Base-by-base conservation (phyloP, 2,329 filamentous ascomycete species). In the Ceratocystiopsis sp. region DNA sequence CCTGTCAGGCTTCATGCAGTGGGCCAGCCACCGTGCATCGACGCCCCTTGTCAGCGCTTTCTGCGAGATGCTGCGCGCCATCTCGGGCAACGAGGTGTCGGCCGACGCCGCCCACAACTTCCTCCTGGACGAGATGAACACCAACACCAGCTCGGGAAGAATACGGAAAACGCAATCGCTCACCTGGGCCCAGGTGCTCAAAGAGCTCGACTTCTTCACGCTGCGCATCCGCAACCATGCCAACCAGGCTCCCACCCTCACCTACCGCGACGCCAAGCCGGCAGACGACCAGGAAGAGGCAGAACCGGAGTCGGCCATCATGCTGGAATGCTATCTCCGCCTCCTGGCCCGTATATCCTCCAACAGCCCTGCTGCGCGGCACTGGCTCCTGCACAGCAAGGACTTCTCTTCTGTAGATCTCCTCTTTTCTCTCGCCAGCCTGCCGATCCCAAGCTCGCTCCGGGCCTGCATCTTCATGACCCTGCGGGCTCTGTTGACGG, bases 21-120 rank as follows among this genome's bases (percentile, higher is more conserved):
- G 91, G 91, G 84, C 87, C n/a, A 94, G 91, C 4, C 80, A 85
- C 52, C 73, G 91, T 53, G 86, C 93, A 47, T 94, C 93, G 0
- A 95, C 93, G 0, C 91, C 91, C n/a, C 72, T 94, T 19, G 87
- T 93, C 46, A 91, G 85, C 48, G 87, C 89, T 13, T 98, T 96
- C 53, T 98, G 91, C 59, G 89, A 96, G 57, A 89, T 98, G 78
- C 67, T 98, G 15, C 83, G 86, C 54, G 81, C 87, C 1, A 79
- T 98, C 40, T 84, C 91, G 0, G 78, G 80, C 42, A 85, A 85
- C 42, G 75, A 84, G 43, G 75, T 83, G 42, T 91, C 84, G 52
- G 89, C 91, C 25, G 79, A 80, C 43, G 73, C 82, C 15, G 85
- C 89, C 0, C 89, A 98, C 57, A 77, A 78, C 41, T 98, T 98